phyloP scores from a whole-genome alignment of 1,139 yeast genomes.

The Candida tropicalis region DNA sequence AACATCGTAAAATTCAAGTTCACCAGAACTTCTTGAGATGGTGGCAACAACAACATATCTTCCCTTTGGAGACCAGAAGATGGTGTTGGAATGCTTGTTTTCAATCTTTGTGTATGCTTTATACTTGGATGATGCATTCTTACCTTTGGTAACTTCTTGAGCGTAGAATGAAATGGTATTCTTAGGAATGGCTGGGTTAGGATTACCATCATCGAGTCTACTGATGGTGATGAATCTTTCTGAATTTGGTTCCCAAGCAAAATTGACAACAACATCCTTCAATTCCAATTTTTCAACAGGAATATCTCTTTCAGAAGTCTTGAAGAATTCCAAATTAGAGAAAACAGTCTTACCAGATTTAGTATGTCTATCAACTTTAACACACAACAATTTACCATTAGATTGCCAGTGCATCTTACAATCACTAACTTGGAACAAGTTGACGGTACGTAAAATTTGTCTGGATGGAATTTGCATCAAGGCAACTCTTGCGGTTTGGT shows the following conservation, averaged over 20 bases:
- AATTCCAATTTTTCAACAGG: constrained; percentile 95
- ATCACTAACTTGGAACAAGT: constrained; percentile 91
- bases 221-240: constrained; percentile 85
- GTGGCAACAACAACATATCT: constrained; percentile 83
- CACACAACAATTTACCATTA: constrained; percentile 81
- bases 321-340: constrained; percentile 92
- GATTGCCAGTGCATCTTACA: constrained; percentile 96
- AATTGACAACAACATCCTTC: constrained; percentile 83
- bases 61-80: constrained; percentile 92
- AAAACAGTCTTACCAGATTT: constrained; percentile 91
- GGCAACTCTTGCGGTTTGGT: constrained; percentile 95
- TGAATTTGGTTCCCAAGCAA: constrained; percentile 96
- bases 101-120: constrained; percentile 49
- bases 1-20: constrained; percentile 83
- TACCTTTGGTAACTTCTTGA: constrained; percentile 89
- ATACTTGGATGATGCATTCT: constrained; percentile 64
- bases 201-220: constrained; percentile 59
- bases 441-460: constrained; percentile 83
- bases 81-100: constrained; percentile 70
- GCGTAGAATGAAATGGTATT: constrained; percentile 82
- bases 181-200: constrained; percentile 70
- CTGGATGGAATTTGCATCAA: constrained; percentile 87
- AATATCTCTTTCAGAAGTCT: constrained; percentile 81
- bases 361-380: constrained; percentile 96
- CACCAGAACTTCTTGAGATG: constrained; percentile 63